phyloP scores from a whole-genome alignment of 768 basidiomycete genomes.

The Mycena sanguinolenta region DNA sequence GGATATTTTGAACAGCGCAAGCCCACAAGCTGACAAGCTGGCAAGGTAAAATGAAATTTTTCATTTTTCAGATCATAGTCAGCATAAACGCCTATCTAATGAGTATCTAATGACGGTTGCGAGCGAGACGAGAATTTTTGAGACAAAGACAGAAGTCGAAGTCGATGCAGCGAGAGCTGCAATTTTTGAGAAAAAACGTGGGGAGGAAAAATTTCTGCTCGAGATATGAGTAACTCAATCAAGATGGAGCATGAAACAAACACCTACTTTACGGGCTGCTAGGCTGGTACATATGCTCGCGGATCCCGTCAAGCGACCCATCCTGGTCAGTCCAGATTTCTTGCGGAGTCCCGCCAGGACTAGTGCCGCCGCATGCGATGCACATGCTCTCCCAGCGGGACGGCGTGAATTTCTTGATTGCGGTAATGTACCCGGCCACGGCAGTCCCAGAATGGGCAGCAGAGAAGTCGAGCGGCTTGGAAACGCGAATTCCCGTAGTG shows the following conservation, averaged over 20 bases:
- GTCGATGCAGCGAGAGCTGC: neutral
- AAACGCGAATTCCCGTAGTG: neutral
- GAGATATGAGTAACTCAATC: too few relatives aligned
- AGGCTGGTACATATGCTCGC: neutral
- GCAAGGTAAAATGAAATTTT: too few relatives aligned
- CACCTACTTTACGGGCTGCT: neutral
- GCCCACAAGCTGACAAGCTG: too few relatives aligned
- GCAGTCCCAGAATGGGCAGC: neutral
- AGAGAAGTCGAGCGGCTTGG: neutral
- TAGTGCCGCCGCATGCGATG: neutral
- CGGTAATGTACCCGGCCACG: neutral
- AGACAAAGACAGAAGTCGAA: neutral
- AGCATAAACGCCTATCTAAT: neutral
- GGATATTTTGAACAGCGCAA: neutral
- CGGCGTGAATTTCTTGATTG: neutral
- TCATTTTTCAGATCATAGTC: too few relatives aligned
- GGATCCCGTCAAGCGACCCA: neutral
- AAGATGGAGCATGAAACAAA: too few relatives aligned
- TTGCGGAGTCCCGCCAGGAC: neutral
- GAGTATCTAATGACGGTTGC: neutral
- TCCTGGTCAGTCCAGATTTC: neutral
- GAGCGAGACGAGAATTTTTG: too few relatives aligned
- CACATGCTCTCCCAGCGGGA: neutral
- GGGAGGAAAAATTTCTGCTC: neutral
- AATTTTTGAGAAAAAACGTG: neutral